Conservation (phyloP, 1,139 yeast species). For the Taiozyma onychis region DNA sequence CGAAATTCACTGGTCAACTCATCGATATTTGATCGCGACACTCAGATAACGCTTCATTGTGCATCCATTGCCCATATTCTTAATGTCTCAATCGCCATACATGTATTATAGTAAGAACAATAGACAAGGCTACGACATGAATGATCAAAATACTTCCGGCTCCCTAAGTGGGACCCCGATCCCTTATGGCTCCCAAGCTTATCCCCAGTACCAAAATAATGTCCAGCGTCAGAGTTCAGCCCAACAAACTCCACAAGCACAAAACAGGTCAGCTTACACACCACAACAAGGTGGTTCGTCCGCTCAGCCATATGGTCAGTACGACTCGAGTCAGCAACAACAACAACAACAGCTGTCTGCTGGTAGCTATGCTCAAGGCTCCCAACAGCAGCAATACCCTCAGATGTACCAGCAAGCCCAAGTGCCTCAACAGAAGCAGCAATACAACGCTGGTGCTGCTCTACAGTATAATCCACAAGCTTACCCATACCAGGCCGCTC, state of each 20-base stretch:
- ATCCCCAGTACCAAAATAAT: slow-evolving; percentile 1
- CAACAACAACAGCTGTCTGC: slow-evolving; percentile 7
- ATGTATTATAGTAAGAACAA: slow-evolving; percentile 6
- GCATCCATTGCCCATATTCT: background rate
- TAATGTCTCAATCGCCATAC: slow-evolving; percentile 15
- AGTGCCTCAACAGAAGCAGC: slow-evolving; percentile 8
- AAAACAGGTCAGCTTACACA: slow-evolving; percentile 1
- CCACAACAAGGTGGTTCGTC: slow-evolving; percentile 1
- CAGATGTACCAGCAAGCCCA: slow-evolving; percentile 14
- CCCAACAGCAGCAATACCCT: slow-evolving; percentile 15
- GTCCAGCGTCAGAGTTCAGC: background rate
- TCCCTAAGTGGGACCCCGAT: slow-evolving; percentile 6
- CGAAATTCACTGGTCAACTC: background rate
- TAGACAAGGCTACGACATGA: slow-evolving; percentile 6
- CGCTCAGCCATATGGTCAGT: slow-evolving; percentile 4
- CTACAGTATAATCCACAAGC: slow-evolving; percentile 7
- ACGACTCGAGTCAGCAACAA: background rate
- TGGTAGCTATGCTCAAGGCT: slow-evolving; percentile 1
- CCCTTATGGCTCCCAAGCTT: background rate
- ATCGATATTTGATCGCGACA: background rate
- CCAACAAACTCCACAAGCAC: slow-evolving; percentile 2
- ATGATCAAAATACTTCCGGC: slow-evolving; percentile 3
- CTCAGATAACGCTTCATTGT: background rate
- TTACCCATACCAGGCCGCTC: slow-evolving; percentile 10
- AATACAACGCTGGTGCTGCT: background rate